phyloP scores from a whole-genome alignment of 345 rosid genomes.

The Gynandropsis gynandra region DNA sequence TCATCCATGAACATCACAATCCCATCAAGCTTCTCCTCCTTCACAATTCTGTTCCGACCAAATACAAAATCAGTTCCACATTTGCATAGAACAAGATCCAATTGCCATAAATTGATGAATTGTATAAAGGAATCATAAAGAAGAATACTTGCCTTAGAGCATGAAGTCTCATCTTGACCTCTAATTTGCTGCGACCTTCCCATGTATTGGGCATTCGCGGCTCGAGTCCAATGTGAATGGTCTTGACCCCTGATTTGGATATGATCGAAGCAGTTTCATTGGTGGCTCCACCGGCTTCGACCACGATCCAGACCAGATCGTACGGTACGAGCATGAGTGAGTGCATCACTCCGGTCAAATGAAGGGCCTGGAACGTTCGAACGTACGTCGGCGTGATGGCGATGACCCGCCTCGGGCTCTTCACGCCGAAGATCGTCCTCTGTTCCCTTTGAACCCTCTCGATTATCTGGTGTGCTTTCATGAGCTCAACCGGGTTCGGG shows the following conservation, averaged over 20 bases:
- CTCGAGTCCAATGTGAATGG: slow-evolving; percentile 53
- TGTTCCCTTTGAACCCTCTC: slow-evolving; percentile 92
- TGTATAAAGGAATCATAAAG: neutral
- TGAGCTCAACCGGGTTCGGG: slow-evolving; percentile 80
- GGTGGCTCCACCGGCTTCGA: slow-evolving; percentile 81
- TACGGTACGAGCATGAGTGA: slow-evolving; percentile 83
- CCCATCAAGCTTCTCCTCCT: slow-evolving; percentile 89
- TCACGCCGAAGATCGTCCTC: slow-evolving; percentile 60
- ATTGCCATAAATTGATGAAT: too few species aligned
- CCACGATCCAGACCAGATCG: slow-evolving; percentile 88
- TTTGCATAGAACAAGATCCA: neutral
- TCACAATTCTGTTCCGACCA: slow-evolving; percentile 53
- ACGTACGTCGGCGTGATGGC: slow-evolving; percentile 92
- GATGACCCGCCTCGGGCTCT: slow-evolving; percentile 51
- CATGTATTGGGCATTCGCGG: slow-evolving; percentile 72
- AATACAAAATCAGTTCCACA: slow-evolving; percentile 7
- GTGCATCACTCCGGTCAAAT: slow-evolving; percentile 89
- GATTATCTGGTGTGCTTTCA: slow-evolving; percentile 86
- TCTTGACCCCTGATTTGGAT: slow-evolving; percentile 53
- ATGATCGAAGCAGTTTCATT: slow-evolving; percentile 72
- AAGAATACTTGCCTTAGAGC: slow-evolving; percentile 51
- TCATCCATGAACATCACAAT: slow-evolving; percentile 91
- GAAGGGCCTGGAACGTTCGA: slow-evolving; percentile 85
- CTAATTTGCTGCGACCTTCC: slow-evolving; percentile 62
- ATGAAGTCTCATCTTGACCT: slow-evolving; percentile 75